Evolutionary conservation across 495 filamentous ascomycete species (phyloP).

Genomic region (Neurospora sp.): DNA sequence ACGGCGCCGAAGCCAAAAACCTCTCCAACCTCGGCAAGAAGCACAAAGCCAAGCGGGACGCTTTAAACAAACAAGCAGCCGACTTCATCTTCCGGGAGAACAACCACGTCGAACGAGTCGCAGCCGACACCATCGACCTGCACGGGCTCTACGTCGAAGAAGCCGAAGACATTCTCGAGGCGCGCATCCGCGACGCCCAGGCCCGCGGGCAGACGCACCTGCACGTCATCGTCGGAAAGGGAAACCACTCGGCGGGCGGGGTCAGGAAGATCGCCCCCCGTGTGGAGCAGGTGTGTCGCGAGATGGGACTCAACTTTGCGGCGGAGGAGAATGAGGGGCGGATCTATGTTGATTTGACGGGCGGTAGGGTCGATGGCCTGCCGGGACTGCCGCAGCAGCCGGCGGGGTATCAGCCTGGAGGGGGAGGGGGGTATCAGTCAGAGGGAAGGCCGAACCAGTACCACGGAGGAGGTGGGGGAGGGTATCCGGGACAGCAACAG

Average conservation of each 20-base stretch:
- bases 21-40: slow-evolving; percentile 75
- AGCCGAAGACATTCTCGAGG: slow-evolving; percentile 79
- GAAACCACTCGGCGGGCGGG: slow-evolving; percentile 70
- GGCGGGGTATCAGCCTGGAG: slow-evolving; percentile 17
- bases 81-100: slow-evolving; percentile 93
- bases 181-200: slow-evolving; percentile 66
- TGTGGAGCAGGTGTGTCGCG: slow-evolving; percentile 74
- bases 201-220: slow-evolving; percentile 64
- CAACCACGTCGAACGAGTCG: slow-evolving; percentile 61
- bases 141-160: slow-evolving; percentile 92
- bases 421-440: slow-evolving; percentile 28
- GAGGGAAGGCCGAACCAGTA: slow-evolving; percentile 17
- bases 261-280: slow-evolving; percentile 86
- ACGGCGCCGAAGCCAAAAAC: slow-evolving; percentile 68
- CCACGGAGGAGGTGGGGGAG: slow-evolving; percentile 20
- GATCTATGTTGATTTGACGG: slow-evolving; percentile 50
- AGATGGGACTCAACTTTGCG: slow-evolving; percentile 68
- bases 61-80: slow-evolving; percentile 79
- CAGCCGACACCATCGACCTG: slow-evolving; percentile 79
- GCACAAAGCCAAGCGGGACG: slow-evolving; percentile 67
- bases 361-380: slow-evolving; percentile 27
- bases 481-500: slow-evolving; percentile 12
- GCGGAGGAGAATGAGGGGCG: slow-evolving; percentile 83
- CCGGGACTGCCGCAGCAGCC: slow-evolving; percentile 41
- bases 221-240: slow-evolving; percentile 76